These are phyloP conservation scores for Evernia prunastri DNA, from an alignment of 495 filamentous ascomycete species.

Conservation along the genomic window DNA sequence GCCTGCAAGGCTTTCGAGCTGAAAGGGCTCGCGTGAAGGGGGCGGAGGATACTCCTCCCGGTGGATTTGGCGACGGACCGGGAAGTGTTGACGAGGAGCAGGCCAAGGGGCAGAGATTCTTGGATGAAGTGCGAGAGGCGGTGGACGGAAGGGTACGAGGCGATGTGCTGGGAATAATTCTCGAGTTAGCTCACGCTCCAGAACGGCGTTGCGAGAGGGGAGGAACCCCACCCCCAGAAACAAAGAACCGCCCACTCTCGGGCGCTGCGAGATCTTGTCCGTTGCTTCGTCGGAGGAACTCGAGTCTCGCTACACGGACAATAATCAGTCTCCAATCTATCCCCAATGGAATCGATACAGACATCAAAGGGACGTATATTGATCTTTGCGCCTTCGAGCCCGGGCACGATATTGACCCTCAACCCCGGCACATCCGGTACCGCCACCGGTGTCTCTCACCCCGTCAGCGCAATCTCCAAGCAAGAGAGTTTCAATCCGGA, in stretches of 20 bases:
- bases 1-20: neutral
- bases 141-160: neutral
- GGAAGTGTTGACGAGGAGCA: neutral
- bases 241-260: neutral
- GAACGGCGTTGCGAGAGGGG: neutral
- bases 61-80: slow-evolving; percentile 4
- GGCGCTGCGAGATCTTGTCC: neutral
- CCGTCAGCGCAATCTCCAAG: neutral
- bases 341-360: neutral
- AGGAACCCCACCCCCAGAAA: neutral
- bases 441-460: neutral
- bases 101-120: slow-evolving; percentile 5
- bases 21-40: neutral
- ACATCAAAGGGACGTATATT: slow-evolving; percentile 1
- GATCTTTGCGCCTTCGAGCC: neutral
- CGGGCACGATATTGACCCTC: neutral
- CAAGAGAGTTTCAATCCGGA: neutral
- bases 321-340: neutral
- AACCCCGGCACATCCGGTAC: neutral
- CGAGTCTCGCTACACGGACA: neutral
- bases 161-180: neutral
- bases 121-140: slow-evolving; percentile 7
- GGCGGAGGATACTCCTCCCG: neutral
- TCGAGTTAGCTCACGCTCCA: neutral
- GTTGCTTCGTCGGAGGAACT: neutral